phyloP scores from a whole-genome alignment of 2,329 filamentous ascomycete species.

The Orbilia ellipsospora region DNA sequence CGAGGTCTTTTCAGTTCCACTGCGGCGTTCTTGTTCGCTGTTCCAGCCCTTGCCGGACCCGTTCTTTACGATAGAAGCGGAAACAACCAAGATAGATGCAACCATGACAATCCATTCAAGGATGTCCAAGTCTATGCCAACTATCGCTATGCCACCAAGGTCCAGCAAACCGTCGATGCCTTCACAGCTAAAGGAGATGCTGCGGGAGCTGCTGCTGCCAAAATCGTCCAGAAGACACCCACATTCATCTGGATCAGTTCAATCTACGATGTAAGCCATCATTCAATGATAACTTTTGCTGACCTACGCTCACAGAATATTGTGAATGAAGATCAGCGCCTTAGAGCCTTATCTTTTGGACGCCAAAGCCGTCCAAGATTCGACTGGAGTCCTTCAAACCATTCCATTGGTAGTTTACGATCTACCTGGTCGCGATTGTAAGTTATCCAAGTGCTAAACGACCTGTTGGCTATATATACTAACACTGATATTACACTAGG shows the following conservation, averaged over 20 bases:
- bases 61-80: constrained; percentile 32
- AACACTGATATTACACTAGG: constrained; percentile 24
- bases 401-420: constrained; percentile 65
- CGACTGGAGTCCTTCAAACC: constrained; percentile 62
- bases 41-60: constrained; percentile 23
- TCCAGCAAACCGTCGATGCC: constrained; percentile 62
- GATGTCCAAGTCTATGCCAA: constrained; percentile 67
- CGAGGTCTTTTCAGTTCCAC: constrained; percentile 30
- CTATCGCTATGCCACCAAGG: constrained; percentile 64
- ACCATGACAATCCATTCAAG: constrained; percentile 64
- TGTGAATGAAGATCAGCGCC: constrained; percentile 22
- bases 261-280: constrained; percentile 60
- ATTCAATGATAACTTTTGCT: not conserved
- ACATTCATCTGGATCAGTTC: constrained; percentile 65
- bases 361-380: constrained; percentile 62
- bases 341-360: constrained; percentile 60
- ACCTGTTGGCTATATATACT: not conserved
- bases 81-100: constrained; percentile 54
- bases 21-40: constrained; percentile 18
- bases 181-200: constrained; percentile 62
- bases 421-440: constrained; percentile 65
- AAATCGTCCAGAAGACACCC: constrained; percentile 63
- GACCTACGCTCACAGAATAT: not conserved
- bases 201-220: constrained; percentile 62
- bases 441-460: not conserved